phyloP scores from a whole-genome alignment of 1,284 basidiomycete species.

The Sanghuangporus sanghuang region DNA sequence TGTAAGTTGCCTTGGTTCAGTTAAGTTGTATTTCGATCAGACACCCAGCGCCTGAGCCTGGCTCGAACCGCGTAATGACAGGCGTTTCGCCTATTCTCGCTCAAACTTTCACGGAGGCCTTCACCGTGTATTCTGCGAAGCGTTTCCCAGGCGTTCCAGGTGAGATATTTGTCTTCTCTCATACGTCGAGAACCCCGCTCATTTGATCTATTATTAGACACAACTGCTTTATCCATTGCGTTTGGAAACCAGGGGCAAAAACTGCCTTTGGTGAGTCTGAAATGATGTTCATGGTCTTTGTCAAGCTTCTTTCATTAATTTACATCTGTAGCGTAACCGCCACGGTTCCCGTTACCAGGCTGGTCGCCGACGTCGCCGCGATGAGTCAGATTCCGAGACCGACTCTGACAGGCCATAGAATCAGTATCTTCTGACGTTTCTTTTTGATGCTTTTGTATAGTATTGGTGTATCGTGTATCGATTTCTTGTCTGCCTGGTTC shows the following conservation, averaged over 20 bases:
- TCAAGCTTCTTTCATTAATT: conserved; percentile 19
- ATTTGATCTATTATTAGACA: conserved; percentile 44
- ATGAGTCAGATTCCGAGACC: conserved; percentile 42
- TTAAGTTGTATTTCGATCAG: conserved; percentile 33
- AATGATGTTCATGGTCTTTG: conserved; percentile 3
- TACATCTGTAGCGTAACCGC: conserved; percentile 54
- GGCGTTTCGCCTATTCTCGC: conserved; percentile 71
- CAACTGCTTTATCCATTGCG: conserved; percentile 85
- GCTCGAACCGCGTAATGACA: conserved; percentile 59
- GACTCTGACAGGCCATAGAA: conserved; percentile 46
- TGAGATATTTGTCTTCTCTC: conserved; percentile 32
- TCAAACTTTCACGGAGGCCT: conserved; percentile 80
- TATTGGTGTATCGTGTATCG: not conserved
- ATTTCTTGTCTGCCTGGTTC: not conserved
- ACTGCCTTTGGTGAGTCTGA: conserved; percentile 66
- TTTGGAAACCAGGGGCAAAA: conserved; percentile 90
- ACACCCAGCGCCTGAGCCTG: conserved; percentile 64
- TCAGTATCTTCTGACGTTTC: not conserved
- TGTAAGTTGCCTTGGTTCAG: conserved; percentile 23
- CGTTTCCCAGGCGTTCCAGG: conserved; percentile 90
- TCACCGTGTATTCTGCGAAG: conserved; percentile 90
- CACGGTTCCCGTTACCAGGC: conserved; percentile 49
- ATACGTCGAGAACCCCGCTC: conserved; percentile 1
- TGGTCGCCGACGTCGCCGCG: conserved; percentile 41
- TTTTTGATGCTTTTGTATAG: not conserved